phyloP scores from a whole-genome alignment of 352 stramenopile genomes.

The Globisporangium polare region DNA sequence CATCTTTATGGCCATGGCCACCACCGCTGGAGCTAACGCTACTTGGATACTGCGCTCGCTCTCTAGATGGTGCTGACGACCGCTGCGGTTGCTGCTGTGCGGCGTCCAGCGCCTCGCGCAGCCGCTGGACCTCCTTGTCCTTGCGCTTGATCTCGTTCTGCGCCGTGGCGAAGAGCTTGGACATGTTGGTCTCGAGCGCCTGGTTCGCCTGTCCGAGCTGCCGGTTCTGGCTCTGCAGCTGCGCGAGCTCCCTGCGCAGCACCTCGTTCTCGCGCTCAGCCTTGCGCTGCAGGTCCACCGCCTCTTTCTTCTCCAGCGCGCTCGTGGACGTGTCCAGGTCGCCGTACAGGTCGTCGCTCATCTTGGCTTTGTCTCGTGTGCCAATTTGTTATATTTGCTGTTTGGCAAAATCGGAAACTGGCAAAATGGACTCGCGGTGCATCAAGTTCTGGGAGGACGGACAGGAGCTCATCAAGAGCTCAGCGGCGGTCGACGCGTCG shows the following conservation, averaged over 20 bases:
- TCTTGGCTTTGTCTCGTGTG: slow-evolving; percentile 1
- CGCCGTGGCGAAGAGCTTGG: slow-evolving; percentile 65
- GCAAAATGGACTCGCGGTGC: slow-evolving; percentile 57
- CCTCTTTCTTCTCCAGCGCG: slow-evolving; percentile 63
- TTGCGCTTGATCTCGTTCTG: slow-evolving; percentile 77
- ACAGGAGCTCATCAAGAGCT: slow-evolving; percentile 37
- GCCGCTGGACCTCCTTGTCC: slow-evolving; percentile 67
- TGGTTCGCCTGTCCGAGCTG: slow-evolving; percentile 52
- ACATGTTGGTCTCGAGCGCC: slow-evolving; percentile 70
- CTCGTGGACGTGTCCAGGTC: slow-evolving; percentile 79
- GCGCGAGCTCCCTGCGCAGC: slow-evolving; percentile 50
- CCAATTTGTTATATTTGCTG: background rate
- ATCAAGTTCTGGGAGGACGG: slow-evolving; percentile 79
- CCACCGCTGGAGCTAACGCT: background rate
- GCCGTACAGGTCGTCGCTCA: slow-evolving; percentile 66
- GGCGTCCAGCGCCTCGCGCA: slow-evolving; percentile 44
- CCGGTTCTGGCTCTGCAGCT: slow-evolving; percentile 61
- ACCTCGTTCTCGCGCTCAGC: slow-evolving; percentile 49
- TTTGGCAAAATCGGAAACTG: background rate
- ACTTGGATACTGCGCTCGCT: background rate
- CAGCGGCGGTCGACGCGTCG: slow-evolving; percentile 13
- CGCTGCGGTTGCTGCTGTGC: background rate
- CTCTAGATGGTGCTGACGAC: background rate
- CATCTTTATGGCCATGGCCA: background rate
- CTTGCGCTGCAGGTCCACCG: slow-evolving; percentile 44